Conservation (phyloP, 768 basidiomycete species). For the Suillus subalutaceus region DNA sequence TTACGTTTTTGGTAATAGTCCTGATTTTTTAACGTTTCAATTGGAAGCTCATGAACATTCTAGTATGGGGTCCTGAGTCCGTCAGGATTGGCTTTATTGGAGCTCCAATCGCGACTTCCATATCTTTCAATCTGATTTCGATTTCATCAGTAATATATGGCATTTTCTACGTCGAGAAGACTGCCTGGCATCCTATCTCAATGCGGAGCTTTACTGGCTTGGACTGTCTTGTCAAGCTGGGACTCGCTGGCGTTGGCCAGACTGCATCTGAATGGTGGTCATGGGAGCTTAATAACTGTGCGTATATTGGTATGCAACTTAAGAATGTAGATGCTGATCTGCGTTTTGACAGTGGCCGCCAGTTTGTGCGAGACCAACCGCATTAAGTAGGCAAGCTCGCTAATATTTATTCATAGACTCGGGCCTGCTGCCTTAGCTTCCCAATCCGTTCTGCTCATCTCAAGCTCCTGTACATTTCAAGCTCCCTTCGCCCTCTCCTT, state of each 20-base stretch:
- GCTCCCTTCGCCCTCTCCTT: constrained; percentile 82
- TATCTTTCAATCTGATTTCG: constrained; percentile 87
- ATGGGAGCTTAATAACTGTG: constrained; percentile 80
- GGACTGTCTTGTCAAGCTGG: constrained; percentile 70
- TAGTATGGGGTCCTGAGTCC: constrained; percentile 36
- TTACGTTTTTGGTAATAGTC: constrained; percentile 71
- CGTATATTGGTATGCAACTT: constrained; percentile 14
- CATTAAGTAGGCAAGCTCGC: background rate
- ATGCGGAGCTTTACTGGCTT: constrained; percentile 67
- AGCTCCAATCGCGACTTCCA: constrained; percentile 86
- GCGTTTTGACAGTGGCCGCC: constrained; percentile 45
- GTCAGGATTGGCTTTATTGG: constrained; percentile 43
- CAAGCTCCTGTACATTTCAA: constrained; percentile 77
- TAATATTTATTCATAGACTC: constrained; percentile 47
- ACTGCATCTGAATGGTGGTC: constrained; percentile 96
- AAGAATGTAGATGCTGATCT: background rate
- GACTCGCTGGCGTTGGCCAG: constrained; percentile 81
- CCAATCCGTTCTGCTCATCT: constrained; percentile 83
- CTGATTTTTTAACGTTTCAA: constrained; percentile 6
- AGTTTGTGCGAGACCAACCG: constrained; percentile 43
- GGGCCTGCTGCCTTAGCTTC: constrained; percentile 84
- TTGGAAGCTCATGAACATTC: constrained; percentile 8
- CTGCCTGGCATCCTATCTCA: constrained; percentile 83
- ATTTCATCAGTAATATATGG: constrained; percentile 65
- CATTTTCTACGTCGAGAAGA: constrained; percentile 58